A percentile compares a stretch with the other conserved stretches of the same genome.
Conservation (phyloP, 2,329 filamentous ascomycete genomes). For the Macrophomina pseudophaseolina region DNA sequence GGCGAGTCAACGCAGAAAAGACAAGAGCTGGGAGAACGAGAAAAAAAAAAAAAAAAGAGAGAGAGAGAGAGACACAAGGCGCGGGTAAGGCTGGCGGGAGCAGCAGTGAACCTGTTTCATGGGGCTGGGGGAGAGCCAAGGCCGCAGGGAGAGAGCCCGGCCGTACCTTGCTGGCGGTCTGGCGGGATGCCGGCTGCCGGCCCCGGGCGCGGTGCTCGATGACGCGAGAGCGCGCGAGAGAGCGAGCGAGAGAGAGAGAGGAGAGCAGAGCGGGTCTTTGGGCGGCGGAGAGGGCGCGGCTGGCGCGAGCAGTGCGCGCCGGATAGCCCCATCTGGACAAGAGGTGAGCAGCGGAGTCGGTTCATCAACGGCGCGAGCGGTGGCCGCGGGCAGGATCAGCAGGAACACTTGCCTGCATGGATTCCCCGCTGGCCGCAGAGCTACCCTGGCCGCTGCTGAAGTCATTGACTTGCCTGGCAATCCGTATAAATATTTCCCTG, state of each 20-base stretch:
- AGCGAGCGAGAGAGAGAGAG: not conserved
- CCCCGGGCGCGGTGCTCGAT: not conserved
- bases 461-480: conserved; percentile 3
- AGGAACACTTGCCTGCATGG: conserved; percentile 23
- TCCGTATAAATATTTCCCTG: conserved; percentile 2
- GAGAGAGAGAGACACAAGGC: too few species aligned
- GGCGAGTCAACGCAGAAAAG: too few species aligned
- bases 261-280: too few species aligned
- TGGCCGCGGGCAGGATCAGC: conserved; percentile 22
- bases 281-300: not conserved
- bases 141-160: not conserved
- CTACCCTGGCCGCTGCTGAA: conserved; percentile 20
- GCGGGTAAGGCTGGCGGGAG: conserved; percentile 10
- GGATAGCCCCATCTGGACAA: not conserved
- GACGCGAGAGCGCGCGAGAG: not conserved
- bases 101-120: not conserved
- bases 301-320: not conserved
- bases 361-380: conserved; percentile 5
- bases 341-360: not conserved
- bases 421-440: conserved; percentile 7
- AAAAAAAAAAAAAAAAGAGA: too few species aligned
- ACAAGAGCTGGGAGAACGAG: too few species aligned
- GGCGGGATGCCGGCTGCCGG: not conserved
- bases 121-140: conserved; percentile 6
- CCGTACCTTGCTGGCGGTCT: not conserved